Percentiles rank a stretch among this genome's conserved stretches.
These are phyloP conservation scores for Corchorus olitorius DNA, from an alignment of 345 rosid species.

Conservation along the genomic window DNA sequence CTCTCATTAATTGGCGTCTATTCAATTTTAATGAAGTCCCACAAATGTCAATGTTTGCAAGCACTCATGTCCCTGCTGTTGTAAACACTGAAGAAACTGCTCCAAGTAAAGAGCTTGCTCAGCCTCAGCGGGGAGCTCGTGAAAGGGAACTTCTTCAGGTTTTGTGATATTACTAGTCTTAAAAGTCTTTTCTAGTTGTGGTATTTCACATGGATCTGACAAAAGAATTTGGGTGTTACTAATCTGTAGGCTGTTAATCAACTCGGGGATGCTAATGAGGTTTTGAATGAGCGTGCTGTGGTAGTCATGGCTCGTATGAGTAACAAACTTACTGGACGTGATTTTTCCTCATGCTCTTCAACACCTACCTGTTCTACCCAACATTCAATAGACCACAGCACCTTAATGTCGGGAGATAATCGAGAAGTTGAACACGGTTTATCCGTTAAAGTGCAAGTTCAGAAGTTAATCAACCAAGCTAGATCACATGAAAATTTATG, in stretches of 20 bases:
- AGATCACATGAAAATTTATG: conserved; percentile 87
- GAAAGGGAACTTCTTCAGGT: conserved; percentile 98
- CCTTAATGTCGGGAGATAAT: conserved; percentile 72
- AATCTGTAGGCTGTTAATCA: conserved; percentile 80
- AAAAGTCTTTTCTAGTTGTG: not conserved
- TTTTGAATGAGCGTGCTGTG: conserved; percentile 90
- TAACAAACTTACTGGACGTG: conserved; percentile 92
- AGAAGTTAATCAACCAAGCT: conserved; percentile 89
- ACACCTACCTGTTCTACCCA: conserved; percentile 47
- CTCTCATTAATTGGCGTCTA: conserved; percentile 98
- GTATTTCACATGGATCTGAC: not conserved
- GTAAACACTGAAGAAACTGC: conserved; percentile 67
- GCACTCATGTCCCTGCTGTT: conserved; percentile 55
- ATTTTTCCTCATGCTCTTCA: conserved; percentile 65
- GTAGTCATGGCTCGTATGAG: conserved; percentile 96
- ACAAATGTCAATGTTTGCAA: conserved; percentile 68
- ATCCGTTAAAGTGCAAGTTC: conserved; percentile 94
- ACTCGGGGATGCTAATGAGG: conserved; percentile 98
- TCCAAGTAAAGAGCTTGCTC: conserved; percentile 67
- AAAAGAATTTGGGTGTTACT: not conserved
- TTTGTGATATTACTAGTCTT: not conserved
- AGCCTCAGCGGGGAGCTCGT: conserved; percentile 90
- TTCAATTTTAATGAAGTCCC: conserved; percentile 98
- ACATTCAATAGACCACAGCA: conserved; percentile 64
- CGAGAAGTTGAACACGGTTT: conserved; percentile 90